These are phyloP conservation scores for Acrasis kona DNA, from an alignment of 78 protist species.

Conservation along the genomic window DNA sequence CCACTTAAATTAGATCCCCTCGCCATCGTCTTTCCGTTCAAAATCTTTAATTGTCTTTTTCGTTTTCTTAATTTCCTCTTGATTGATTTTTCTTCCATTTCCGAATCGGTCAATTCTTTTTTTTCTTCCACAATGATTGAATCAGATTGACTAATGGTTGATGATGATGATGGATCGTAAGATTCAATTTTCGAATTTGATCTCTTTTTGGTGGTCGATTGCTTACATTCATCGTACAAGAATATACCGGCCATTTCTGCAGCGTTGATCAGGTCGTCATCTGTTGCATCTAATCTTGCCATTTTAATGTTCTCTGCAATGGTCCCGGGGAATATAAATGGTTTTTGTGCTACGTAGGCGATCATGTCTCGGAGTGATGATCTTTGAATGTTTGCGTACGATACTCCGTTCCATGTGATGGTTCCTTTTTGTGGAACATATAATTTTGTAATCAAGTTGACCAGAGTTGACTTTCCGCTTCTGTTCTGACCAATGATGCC, in stretches of 20 bases:
- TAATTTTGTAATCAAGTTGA: slow-evolving; percentile 6
- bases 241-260: slow-evolving; percentile 16
- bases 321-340: slow-evolving; percentile 27
- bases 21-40: background rate
- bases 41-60: background rate
- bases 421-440: background rate
- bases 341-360: slow-evolving; percentile 25
- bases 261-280: slow-evolving; percentile 9
- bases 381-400: background rate
- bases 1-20: slow-evolving; percentile 16
- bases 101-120: background rate
- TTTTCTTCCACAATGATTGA: background rate
- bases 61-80: no score
- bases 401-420: background rate
- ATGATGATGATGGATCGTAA: no score
- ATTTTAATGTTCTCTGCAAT: slow-evolving; percentile 24
- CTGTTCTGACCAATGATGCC: slow-evolving; percentile 24
- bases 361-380: background rate
- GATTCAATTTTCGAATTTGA: no score
- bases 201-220: background rate
- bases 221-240: slow-evolving; percentile 4
- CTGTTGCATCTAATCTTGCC: slow-evolving; percentile 3
- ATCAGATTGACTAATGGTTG: background rate
- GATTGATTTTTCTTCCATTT: no score
- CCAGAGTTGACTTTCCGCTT: slow-evolving; percentile 25